phyloP scores from a whole-genome alignment of 331 rosid species.

The Arachis monticola region DNA sequence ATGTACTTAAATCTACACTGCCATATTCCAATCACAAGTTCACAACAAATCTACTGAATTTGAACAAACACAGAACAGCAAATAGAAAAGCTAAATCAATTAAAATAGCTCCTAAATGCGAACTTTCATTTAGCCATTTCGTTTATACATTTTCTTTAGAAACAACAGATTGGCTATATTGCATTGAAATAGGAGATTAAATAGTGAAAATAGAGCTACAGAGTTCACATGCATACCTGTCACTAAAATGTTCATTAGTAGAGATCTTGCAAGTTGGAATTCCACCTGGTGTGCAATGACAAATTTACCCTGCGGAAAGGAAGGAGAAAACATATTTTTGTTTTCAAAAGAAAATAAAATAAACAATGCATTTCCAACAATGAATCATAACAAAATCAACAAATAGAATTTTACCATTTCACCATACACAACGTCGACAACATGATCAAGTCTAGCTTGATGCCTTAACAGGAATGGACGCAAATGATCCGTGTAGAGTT shows the following conservation, averaged over 20 bases:
- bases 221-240: slow-evolving; percentile 45
- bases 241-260: slow-evolving; percentile 35
- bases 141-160: not conserved
- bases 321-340: not conserved
- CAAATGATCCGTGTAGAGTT: slow-evolving; percentile 52
- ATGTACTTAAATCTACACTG: not conserved
- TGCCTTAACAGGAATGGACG: slow-evolving; percentile 61
- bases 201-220: not conserved
- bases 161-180: slow-evolving; percentile 18
- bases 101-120: not conserved
- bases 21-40: not conserved
- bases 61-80: not conserved
- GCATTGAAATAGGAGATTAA: slow-evolving; percentile 10
- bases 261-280: slow-evolving; percentile 46
- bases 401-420: slow-evolving; percentile 46
- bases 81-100: slow-evolving; percentile 8
- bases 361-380: not conserved
- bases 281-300: slow-evolving; percentile 54
- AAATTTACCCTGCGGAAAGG: slow-evolving; percentile 53
- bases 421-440: slow-evolving; percentile 43
- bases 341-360: not conserved
- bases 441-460: slow-evolving; percentile 58
- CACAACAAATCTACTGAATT: not conserved
- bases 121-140: not conserved
- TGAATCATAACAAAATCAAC: slow-evolving; percentile 12